Evolutionary conservation across 345 rosid species (phyloP), one percentile per base, ranked within the genome.

Genomic region (Acer campestre): DNA sequence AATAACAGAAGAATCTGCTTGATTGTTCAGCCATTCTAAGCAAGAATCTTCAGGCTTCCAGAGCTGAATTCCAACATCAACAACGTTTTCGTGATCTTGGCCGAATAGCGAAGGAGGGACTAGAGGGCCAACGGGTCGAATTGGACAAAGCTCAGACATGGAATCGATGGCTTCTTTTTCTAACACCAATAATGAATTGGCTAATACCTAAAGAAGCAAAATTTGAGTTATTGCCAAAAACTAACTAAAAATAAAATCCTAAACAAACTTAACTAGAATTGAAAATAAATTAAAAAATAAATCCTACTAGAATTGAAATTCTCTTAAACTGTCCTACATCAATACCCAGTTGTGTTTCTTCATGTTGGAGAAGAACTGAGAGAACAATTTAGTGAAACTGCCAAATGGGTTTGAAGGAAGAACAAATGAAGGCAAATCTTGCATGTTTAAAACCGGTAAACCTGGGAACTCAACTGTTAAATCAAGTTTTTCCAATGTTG

Each of bases 371-470:
- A 86, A 79, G 67, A 78, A 1, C 11, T 68, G 80, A 1, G 74
- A 64, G 40, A 90, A 40, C 14, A 82, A 5, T 53, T 49, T 75
- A 1, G 79, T 2, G 0, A 88, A 53, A 55, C 77, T 76, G 22
- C 70, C 68, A 11, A 78, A 81, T 7, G 83, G 77, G 53, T 80
- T 86, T 31, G 83, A 71, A 20, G 91, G 85, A 1, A 84, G 86
- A 51, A 86, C 77, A 61, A 88, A 88, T 1, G 89, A 78, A 20
- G 94, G 94, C 61, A 90, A 56, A 61, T 90, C 91, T 8, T 84
- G 68, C 13, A 64, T 35, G 22, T 53, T 74, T 75, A 90, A 59
- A 31, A 67, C 25, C 10, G 90, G 90, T 75, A 90, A 48, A 2
- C 93, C 85, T 1, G 90, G 88, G 20, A 88, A 22, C 18, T 81